Conservation (phyloP, 306 rosid species). For the Cucurbita pepo region DNA sequence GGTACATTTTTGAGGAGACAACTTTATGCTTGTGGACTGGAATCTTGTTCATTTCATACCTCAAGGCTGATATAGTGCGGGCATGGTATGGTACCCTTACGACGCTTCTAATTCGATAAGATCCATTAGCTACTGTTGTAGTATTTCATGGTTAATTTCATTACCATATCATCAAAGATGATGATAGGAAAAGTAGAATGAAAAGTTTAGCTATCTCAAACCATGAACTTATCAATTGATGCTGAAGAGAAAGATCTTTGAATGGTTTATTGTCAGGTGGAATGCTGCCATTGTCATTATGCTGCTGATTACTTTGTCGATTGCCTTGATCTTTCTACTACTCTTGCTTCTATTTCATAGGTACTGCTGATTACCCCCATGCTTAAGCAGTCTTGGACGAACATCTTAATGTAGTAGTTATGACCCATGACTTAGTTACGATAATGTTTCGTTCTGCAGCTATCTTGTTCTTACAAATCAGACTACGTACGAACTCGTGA, state of each 20-base stretch:
- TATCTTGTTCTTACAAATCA: conserved; percentile 85
- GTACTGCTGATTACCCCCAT: conserved; percentile 17
- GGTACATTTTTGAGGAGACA: conserved; percentile 89
- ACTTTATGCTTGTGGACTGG: conserved; percentile 88
- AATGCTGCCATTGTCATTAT: conserved; percentile 61
- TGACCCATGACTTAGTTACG: background rate
- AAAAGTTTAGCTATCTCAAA: background rate
- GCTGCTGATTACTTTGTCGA: conserved; percentile 43
- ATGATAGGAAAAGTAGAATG: background rate
- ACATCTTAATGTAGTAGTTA: background rate
- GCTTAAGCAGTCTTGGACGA: background rate
- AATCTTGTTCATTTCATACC: conserved; percentile 53
- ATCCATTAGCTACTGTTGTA: background rate
- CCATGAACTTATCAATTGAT: conserved; percentile 1
- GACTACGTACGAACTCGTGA: conserved; percentile 84
- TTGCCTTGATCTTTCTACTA: conserved; percentile 52
- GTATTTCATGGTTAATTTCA: background rate
- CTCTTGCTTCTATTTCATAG: conserved; percentile 79
- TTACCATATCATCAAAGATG: background rate
- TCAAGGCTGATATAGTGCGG: conserved; percentile 45
- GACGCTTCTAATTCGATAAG: background rate
- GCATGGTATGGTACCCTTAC: conserved; percentile 45
- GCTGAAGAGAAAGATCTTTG: conserved; percentile 7
- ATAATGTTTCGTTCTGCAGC: conserved; percentile 26
- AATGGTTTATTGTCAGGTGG: conserved; percentile 65